Evolutionary conservation across 208 protist species (phyloP).

Genomic region (Vickermania ingenoplastis): DNA sequence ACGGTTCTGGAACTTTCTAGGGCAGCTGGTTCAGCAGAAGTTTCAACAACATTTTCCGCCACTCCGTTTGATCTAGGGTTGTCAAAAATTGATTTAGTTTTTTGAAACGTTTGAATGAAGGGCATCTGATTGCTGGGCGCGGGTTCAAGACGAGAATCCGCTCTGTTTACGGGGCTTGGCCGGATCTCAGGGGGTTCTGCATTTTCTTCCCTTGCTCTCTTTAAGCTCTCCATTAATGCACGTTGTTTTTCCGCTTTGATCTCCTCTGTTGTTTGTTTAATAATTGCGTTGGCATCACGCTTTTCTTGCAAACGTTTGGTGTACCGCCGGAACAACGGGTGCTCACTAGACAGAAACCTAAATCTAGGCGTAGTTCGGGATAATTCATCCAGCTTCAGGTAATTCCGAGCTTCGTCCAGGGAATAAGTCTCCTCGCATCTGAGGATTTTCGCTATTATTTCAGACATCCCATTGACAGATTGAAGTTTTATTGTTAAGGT

Average conservation of each 20-base stretch:
- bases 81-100: too few relatives aligned
- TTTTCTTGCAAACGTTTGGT: slow-evolving; percentile 39
- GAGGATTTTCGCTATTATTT: slow-evolving; percentile 63
- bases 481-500: slow-evolving; percentile 67
- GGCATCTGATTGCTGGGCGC: not conserved
- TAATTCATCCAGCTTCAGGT: slow-evolving; percentile 53
- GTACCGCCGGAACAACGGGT: slow-evolving; percentile 71
- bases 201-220: slow-evolving; percentile 10
- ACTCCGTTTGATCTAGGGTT: not conserved
- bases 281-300: slow-evolving; percentile 40
- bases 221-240: slow-evolving; percentile 43
- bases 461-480: slow-evolving; percentile 39
- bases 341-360: slow-evolving; percentile 58
- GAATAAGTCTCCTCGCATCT: slow-evolving; percentile 31
- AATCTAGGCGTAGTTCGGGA: slow-evolving; percentile 67
- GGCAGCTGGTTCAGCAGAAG: not conserved
- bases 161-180: too few relatives aligned
- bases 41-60: not conserved
- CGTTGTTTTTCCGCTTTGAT: slow-evolving; percentile 40
- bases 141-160: too few relatives aligned
- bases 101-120: not conserved
- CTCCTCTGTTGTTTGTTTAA: slow-evolving; percentile 45
- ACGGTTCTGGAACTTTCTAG: too few relatives aligned
- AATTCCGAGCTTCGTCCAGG: not conserved
- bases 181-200: too few relatives aligned